Conservation (phyloP, 768 basidiomycete genomes). For the Pluteus cervinus region DNA sequence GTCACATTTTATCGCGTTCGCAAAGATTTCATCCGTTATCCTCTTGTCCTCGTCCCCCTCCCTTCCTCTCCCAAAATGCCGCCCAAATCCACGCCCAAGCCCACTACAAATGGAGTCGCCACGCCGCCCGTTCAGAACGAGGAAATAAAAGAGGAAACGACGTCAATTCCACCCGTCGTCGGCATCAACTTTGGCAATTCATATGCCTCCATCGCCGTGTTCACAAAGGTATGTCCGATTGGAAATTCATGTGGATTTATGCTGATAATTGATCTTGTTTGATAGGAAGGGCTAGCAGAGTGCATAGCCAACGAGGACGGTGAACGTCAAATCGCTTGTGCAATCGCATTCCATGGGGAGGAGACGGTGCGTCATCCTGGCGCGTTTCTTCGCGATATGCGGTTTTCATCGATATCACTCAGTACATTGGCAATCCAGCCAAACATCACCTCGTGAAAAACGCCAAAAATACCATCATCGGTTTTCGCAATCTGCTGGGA, state of each 20-base stretch:
- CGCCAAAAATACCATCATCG: conserved; percentile 87
- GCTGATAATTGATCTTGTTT: conserved; percentile 5
- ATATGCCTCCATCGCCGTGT: conserved; percentile 91
- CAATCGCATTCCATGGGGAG: conserved; percentile 86
- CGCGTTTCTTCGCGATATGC: conserved; percentile 3
- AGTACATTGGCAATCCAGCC: conserved; percentile 97
- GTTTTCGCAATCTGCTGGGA: conserved; percentile 89
- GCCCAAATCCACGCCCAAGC: too few species aligned
- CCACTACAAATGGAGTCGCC: too few species aligned
- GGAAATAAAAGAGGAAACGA: too few species aligned
- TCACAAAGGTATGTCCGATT: conserved; percentile 68
- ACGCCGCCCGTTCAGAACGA: too few species aligned
- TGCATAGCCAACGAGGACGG: conserved; percentile 99
- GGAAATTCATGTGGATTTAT: not conserved
- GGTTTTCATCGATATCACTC: conserved; percentile 10
- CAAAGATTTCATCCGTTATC: too few species aligned
- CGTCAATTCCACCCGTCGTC: conserved; percentile 68
- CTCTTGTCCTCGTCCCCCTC: too few species aligned
- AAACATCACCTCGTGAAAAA: conserved; percentile 95
- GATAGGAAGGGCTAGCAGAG: conserved; percentile 82
- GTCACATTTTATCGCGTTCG: too few species aligned
- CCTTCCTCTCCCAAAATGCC: too few species aligned
- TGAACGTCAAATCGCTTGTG: conserved; percentile 95
- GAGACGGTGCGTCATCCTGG: conserved; percentile 60
- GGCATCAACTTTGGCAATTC: conserved; percentile 97